Percentiles rank a stretch among this genome's conserved stretches.
phyloP scores from a whole-genome alignment of 2,329 filamentous ascomycete genomes.

The Raffaelea ambrosiae region DNA sequence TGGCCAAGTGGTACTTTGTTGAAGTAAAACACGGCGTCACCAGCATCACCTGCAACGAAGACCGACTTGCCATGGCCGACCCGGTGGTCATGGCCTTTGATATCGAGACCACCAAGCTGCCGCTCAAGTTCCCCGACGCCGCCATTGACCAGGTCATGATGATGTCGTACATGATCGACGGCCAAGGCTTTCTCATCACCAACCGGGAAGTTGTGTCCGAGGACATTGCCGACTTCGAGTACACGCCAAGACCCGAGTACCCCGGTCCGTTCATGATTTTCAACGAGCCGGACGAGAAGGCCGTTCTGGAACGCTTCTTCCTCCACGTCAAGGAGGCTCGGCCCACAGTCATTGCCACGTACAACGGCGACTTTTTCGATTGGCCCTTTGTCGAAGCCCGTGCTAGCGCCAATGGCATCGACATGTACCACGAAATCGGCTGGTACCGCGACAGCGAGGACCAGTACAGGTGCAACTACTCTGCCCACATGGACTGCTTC shows the following conservation, averaged over 20 bases:
- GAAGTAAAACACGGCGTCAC: constrained; percentile 88
- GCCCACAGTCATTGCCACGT: constrained; percentile 97
- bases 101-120: constrained; percentile 95
- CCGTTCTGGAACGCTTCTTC: constrained; percentile 84
- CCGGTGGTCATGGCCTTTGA: constrained; percentile 99
- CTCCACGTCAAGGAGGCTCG: constrained; percentile 88
- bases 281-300: constrained; percentile 92
- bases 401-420: constrained; percentile 88
- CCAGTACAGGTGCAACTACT: constrained; percentile 92
- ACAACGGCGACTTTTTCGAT: constrained; percentile 99
- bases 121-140: constrained; percentile 93
- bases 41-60: constrained; percentile 75
- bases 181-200: constrained; percentile 94
- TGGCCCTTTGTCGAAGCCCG: constrained; percentile 96
- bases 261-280: constrained; percentile 94
- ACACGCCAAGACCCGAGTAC: constrained; percentile 95
- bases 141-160: constrained; percentile 98
- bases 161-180: constrained; percentile 99
- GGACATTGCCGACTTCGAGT: constrained; percentile 96
- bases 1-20: constrained; percentile 94
- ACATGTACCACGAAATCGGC: constrained; percentile 98
- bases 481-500: constrained; percentile 98
- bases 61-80: constrained; percentile 81
- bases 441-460: constrained; percentile 94
- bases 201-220: constrained; percentile 97